These are phyloP conservation scores for Esteya vermicola DNA, from an alignment of 2,329 filamentous ascomycete species.

Conservation along the genomic window DNA sequence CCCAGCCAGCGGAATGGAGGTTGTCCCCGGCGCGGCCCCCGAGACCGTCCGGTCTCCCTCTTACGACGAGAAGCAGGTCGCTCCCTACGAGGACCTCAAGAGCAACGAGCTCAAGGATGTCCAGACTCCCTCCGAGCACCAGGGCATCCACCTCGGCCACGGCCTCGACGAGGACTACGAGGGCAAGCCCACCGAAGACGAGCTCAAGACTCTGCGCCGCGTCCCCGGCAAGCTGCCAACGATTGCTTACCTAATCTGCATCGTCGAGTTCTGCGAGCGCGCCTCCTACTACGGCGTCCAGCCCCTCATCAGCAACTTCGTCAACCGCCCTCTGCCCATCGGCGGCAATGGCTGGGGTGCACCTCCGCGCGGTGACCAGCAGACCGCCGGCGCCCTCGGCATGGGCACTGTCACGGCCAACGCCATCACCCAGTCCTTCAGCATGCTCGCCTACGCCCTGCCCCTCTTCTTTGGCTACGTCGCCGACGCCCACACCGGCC, in stretches of 20 bases:
- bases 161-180: constrained; percentile 16
- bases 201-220: constrained; percentile 44
- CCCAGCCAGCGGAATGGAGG: too few relatives aligned
- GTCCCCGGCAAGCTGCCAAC: constrained; percentile 51
- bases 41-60: too few relatives aligned
- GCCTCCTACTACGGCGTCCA: constrained; percentile 66
- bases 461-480: constrained; percentile 41
- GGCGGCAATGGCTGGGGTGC: constrained; percentile 36
- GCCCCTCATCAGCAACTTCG: constrained; percentile 54
- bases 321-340: constrained; percentile 38
- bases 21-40: too few relatives aligned
- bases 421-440: constrained; percentile 38
- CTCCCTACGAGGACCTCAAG: background rate
- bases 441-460: constrained; percentile 40
- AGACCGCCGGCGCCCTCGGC: constrained; percentile 43
- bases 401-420: constrained; percentile 39
- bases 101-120: background rate
- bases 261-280: constrained; percentile 62
- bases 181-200: constrained; percentile 46
- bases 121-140: background rate
- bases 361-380: constrained; percentile 22
- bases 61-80: background rate
- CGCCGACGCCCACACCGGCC: constrained; percentile 55
- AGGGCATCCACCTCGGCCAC: background rate
- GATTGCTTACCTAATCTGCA: constrained; percentile 54